Base-by-base conservation (phyloP, 179 eudicot species). In the Spergularia azorica region DNA sequence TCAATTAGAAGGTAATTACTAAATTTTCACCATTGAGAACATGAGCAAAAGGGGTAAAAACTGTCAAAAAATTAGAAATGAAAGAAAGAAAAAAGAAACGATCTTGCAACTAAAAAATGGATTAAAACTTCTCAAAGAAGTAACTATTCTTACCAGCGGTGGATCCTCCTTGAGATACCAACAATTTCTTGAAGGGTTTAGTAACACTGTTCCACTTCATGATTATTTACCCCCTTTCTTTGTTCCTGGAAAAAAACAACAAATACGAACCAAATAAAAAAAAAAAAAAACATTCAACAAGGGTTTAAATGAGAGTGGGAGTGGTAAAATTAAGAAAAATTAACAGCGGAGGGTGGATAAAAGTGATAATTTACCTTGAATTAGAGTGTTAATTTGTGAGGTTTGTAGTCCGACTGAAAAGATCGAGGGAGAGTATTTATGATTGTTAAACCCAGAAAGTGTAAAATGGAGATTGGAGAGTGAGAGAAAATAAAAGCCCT, bases 171-270 rank as follows among this genome's bases (percentile, higher is more conserved):
- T 72, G 39, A 32, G 85, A 82, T 0, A 8, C 61, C 32, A 79
- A 6, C 70, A 82, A 60, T 70, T 82, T 82, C 80, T 82, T 82
- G 9, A 79, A 79, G 64, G 84, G 85, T 36, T 82, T 82, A 36
- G 77, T 10, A 64, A 82, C 50, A 67, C 32, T 79, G 74, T 72
- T 79, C 85, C 82, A 82, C 74, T 79, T 82, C 85, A 82, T 82
- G 32, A 26, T 26, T 26, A 26, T 26, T 26, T 26, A 26, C 32
- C 4, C 64, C 48, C 15, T 32, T 56, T 32, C 38, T 70, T 36
- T 41, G 11, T 32, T 9, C 9, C 60, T 15, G 17, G 16, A 57
- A 55, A 67, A n/a, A 21, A 65, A 46, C 32, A 43, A 67, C 10
- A 62, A 20, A 26, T 26, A 26, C 32, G 32, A 26, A 26, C 32